phyloP scores from a whole-genome alignment of 768 basidiomycete genomes.

The Tulasnella sp. region DNA sequence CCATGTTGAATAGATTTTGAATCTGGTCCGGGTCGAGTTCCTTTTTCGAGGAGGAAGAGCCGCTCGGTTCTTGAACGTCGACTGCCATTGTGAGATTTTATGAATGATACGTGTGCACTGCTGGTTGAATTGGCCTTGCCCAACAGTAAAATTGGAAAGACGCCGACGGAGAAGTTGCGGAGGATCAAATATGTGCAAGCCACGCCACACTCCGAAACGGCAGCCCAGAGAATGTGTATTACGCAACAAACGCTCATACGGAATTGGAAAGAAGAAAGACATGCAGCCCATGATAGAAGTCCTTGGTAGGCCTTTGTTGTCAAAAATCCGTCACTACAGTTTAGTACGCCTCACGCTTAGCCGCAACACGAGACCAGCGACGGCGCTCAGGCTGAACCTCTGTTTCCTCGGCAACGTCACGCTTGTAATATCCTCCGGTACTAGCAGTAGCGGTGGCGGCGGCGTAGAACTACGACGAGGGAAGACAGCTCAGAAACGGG shows the following conservation, averaged over 20 bases:
- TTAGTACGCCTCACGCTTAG: neutral
- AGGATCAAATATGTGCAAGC: neutral
- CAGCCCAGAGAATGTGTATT: too few relatives aligned
- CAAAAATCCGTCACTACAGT: too few relatives aligned
- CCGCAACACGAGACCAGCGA: neutral
- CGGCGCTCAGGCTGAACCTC: neutral
- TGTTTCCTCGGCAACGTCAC: neutral
- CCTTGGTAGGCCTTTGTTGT: too few relatives aligned
- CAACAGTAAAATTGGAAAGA: neutral
- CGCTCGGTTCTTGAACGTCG: neutral
- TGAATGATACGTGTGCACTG: neutral
- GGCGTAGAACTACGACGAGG: neutral
- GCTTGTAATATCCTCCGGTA: neutral
- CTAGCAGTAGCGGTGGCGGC: neutral
- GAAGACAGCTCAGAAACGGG: neutral
- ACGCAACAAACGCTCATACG: too few relatives aligned
- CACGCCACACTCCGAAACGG: too few relatives aligned
- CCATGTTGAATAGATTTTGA: slow-evolving; percentile 27
- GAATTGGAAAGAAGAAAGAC: too few relatives aligned
- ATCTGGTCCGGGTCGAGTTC: slow-evolving; percentile 21
- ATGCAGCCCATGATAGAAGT: too few relatives aligned
- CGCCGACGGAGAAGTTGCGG: neutral
- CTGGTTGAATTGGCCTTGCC: neutral
- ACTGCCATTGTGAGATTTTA: neutral
- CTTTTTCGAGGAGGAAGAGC: neutral